phyloP scores from a whole-genome alignment of 139 green algal genomes.

The Closterium sp. region DNA sequence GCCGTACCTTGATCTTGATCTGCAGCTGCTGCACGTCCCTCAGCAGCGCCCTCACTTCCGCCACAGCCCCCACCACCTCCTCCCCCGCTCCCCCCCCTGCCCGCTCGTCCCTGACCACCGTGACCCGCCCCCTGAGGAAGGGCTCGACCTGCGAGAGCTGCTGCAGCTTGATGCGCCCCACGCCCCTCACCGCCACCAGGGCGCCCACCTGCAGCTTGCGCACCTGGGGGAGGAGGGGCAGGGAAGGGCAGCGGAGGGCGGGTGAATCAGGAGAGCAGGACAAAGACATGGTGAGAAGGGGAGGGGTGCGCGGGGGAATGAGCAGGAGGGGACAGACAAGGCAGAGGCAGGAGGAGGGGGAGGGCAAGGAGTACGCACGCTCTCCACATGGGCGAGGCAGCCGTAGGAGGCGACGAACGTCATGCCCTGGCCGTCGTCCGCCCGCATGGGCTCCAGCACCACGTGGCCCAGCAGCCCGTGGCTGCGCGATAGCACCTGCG shows the following conservation, averaged over 20 bases:
- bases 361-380: neutral
- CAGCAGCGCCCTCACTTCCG: neutral
- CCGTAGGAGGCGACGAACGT: slow-evolving; percentile 2
- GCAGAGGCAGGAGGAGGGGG: neutral
- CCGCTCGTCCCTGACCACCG: neutral
- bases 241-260: neutral
- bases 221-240: neutral
- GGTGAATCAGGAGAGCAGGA: too few species aligned
- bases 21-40: slow-evolving; percentile 33
- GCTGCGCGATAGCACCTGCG: neutral
- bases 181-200: slow-evolving; percentile 34
- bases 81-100: neutral
- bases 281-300: neutral
- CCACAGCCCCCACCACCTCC: neutral
- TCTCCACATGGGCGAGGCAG: slow-evolving; percentile 1
- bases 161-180: slow-evolving; percentile 30
- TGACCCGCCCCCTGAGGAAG: slow-evolving; percentile 14
- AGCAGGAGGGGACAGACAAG: neutral
- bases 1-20: slow-evolving; percentile 33
- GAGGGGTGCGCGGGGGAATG: neutral
- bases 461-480: neutral
- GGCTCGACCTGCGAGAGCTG: slow-evolving; percentile 29
- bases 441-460: neutral
- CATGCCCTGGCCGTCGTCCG: slow-evolving; percentile 5
- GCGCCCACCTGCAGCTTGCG: slow-evolving; percentile 30